Conservation (phyloP, 495 filamentous ascomycete species). For the Trichodelitschia bisporula region DNA sequence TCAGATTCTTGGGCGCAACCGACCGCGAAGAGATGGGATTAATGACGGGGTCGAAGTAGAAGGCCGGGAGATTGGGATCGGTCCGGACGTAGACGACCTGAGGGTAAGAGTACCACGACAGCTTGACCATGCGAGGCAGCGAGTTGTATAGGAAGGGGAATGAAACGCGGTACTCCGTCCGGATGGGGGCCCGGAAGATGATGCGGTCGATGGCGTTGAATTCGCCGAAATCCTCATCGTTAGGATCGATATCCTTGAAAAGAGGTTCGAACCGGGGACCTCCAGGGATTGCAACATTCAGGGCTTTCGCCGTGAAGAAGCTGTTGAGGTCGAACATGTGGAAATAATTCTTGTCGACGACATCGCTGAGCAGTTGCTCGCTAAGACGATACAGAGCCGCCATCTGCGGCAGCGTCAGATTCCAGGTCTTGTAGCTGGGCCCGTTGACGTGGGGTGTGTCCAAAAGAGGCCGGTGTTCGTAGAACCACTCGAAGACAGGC, state of each 20-base stretch:
- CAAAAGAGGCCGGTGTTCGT: slow-evolving; percentile 76
- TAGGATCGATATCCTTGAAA: slow-evolving; percentile 97
- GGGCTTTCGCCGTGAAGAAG: slow-evolving; percentile 86
- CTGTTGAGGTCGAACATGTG: slow-evolving; percentile 95
- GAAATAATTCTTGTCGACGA: slow-evolving; percentile 91
- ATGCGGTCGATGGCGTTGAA: slow-evolving; percentile 99
- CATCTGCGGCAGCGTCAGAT: slow-evolving; percentile 86
- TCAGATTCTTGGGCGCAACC: slow-evolving; percentile 86
- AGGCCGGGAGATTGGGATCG: slow-evolving; percentile 73
- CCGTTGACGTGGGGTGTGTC: slow-evolving; percentile 92
- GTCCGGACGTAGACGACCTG: slow-evolving; percentile 77
- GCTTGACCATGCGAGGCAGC: slow-evolving; percentile 75
- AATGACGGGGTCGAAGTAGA: slow-evolving; percentile 93
- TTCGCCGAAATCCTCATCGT: slow-evolving; percentile 98
- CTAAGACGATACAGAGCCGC: slow-evolving; percentile 82
- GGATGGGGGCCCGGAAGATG: slow-evolving; percentile 88
- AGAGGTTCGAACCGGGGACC: slow-evolving; percentile 93
- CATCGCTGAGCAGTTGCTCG: slow-evolving; percentile 71
- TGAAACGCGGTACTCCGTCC: slow-evolving; percentile 86
- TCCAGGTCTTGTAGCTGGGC: slow-evolving; percentile 93
- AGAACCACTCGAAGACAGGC: slow-evolving; percentile 88
- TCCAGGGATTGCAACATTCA: slow-evolving; percentile 93
- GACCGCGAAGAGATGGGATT: slow-evolving; percentile 93
- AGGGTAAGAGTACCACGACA: slow-evolving; percentile 84
- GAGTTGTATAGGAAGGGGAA: slow-evolving; percentile 95